Evolutionary conservation across 768 basidiomycete species (phyloP).

Genomic region (Calocera viscosa): DNA sequence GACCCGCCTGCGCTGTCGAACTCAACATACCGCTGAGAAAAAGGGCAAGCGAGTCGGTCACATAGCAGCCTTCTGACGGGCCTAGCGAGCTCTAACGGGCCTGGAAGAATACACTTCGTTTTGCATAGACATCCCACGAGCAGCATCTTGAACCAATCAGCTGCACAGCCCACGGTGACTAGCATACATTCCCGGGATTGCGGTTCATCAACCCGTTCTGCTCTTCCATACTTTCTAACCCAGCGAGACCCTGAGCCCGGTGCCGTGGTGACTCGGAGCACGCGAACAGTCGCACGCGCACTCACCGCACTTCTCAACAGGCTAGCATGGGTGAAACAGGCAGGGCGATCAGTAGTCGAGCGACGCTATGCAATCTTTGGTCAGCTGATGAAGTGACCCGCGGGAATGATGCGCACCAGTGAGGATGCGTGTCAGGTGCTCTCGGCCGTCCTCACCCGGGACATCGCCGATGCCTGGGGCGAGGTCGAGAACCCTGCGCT

Average conservation of each 20-base stretch:
- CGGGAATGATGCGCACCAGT: neutral
- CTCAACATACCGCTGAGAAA: neutral
- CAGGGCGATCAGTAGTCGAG: neutral
- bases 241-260: neutral
- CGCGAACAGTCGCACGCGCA: too few species aligned
- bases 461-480: conserved; percentile 83
- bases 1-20: neutral
- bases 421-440: conserved; percentile 70
- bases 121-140: too few species aligned
- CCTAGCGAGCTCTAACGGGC: too few species aligned
- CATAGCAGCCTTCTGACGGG: neutral
- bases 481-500: conserved; percentile 80
- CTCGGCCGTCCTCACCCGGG: conserved; percentile 66
- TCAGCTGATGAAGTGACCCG: too few species aligned
- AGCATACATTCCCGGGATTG: neutral
- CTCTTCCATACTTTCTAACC: neutral
- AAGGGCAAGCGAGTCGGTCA: neutral
- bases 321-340: neutral
- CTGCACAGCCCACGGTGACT: neutral
- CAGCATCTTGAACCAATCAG: neutral
- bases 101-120: too few species aligned
- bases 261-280: neutral
- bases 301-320: too few species aligned
- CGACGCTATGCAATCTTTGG: neutral
- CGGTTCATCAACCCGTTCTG: neutral